A percentile compares a stretch with the other conserved stretches of the same genome.
Conservation (phyloP, 495 filamentous ascomycete species). For the Rhypophila decipiens region DNA sequence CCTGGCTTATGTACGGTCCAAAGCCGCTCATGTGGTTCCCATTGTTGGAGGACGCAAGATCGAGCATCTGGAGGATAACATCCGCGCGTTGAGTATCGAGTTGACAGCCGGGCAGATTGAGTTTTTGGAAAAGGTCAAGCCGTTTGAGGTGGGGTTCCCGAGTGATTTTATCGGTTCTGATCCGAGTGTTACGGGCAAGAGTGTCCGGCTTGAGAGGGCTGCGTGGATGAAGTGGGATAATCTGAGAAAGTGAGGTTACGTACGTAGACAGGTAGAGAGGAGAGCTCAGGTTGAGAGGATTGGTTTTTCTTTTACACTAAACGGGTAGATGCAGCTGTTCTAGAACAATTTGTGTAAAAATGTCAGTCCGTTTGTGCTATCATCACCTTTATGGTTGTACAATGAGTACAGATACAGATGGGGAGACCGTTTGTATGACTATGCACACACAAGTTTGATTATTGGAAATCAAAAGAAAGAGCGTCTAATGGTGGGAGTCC, state of each 20-base stretch:
- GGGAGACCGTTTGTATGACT: too few relatives aligned
- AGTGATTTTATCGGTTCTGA: slow-evolving; percentile 38
- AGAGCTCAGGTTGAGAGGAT: too few relatives aligned
- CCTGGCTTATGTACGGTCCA: slow-evolving; percentile 47
- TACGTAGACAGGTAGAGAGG: too few relatives aligned
- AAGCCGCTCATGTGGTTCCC: slow-evolving; percentile 45
- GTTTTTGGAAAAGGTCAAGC: slow-evolving; percentile 42
- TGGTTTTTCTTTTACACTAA: too few relatives aligned
- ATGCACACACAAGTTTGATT: too few relatives aligned
- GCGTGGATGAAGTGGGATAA: slow-evolving; percentile 3
- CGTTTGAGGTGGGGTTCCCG: slow-evolving; percentile 50
- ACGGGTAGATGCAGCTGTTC: too few relatives aligned
- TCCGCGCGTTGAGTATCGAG: slow-evolving; percentile 48
- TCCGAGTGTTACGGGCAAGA: slow-evolving; percentile 21
- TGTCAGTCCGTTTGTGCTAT: too few relatives aligned
- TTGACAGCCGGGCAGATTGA: slow-evolving; percentile 51
- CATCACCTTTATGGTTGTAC: too few relatives aligned
- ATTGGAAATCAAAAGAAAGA: too few relatives aligned
- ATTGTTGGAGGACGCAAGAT: slow-evolving; percentile 51
- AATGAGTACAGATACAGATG: too few relatives aligned
- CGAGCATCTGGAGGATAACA: slow-evolving; percentile 57
- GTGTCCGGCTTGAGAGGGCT: background rate
- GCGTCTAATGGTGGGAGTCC: too few relatives aligned
- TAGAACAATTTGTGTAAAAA: too few relatives aligned
- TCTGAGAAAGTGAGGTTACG: background rate